Evolutionary conservation across 2,329 filamentous ascomycete genomes (phyloP).

Genomic region (Trichoderma harzianum): DNA sequence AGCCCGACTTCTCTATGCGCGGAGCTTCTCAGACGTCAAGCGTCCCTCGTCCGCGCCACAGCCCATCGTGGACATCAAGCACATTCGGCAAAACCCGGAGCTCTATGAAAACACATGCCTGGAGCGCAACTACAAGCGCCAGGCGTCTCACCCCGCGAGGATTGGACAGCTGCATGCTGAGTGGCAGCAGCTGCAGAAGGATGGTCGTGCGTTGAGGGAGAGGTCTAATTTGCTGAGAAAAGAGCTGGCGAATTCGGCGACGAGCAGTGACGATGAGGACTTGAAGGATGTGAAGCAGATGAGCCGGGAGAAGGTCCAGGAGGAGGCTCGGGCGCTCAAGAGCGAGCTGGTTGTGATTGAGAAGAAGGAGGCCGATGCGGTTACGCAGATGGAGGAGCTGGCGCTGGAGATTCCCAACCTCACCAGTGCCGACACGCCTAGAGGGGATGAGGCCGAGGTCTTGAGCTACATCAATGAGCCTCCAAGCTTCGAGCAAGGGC

Average conservation of each 20-base stretch:
- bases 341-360: constrained; percentile 58
- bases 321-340: constrained; percentile 65
- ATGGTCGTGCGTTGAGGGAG: constrained; percentile 60
- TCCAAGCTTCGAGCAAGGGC: constrained; percentile 39
- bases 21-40: constrained; percentile 22
- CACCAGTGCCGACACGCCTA: constrained; percentile 72
- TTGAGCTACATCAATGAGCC: constrained; percentile 77
- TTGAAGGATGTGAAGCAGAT: constrained; percentile 34
- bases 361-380: constrained; percentile 56
- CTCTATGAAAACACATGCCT: constrained; percentile 80
- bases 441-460: constrained; percentile 61
- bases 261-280: constrained; percentile 43
- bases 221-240: constrained; percentile 61
- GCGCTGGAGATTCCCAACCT: constrained; percentile 83
- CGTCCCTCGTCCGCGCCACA: constrained; percentile 74
- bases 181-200: constrained; percentile 59
- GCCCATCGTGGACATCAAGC: constrained; percentile 75
- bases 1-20: background rate
- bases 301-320: constrained; percentile 53
- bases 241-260: constrained; percentile 51
- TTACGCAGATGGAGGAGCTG: constrained; percentile 66
- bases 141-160: constrained; percentile 51
- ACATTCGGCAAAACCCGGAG: constrained; percentile 81
- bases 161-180: constrained; percentile 55
- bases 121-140: constrained; percentile 73